Conservation (phyloP, 1,284 basidiomycete species). For the Fomitopsis palustris region DNA sequence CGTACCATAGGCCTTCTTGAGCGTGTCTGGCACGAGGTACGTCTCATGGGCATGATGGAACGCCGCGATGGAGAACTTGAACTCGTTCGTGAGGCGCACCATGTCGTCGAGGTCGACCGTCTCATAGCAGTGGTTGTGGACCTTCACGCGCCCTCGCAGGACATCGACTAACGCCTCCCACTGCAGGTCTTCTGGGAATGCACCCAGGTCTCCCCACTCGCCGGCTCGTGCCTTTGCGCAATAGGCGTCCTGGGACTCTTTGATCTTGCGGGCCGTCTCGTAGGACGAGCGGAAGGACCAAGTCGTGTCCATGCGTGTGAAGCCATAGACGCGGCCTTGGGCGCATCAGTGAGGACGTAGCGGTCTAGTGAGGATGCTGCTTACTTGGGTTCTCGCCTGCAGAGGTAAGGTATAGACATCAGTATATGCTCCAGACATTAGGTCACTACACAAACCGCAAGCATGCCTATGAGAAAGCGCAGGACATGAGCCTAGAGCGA, state of each 20-base stretch:
- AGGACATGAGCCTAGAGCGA: background rate
- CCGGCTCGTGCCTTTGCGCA: constrained; percentile 52
- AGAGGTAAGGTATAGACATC: background rate
- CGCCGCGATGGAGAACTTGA: constrained; percentile 77
- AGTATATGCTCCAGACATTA: background rate
- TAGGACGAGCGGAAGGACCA: constrained; percentile 50
- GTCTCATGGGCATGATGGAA: constrained; percentile 90
- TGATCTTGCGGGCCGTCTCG: constrained; percentile 63
- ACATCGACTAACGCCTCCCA: constrained; percentile 85
- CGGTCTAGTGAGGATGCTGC: background rate
- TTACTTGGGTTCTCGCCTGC: constrained; percentile 33
- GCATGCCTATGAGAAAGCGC: constrained; percentile 28
- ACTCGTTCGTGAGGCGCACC: constrained; percentile 70
- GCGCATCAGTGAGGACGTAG: background rate
- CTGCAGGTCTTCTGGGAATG: constrained; percentile 74
- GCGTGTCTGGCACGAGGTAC: constrained; percentile 77
- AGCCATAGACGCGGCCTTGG: constrained; percentile 30
- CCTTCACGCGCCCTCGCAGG: constrained; percentile 71
- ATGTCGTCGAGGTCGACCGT: constrained; percentile 44
- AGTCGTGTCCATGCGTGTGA: constrained; percentile 42
- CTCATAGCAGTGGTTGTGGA: constrained; percentile 71
- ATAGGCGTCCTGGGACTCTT: constrained; percentile 68
- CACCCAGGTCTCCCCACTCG: constrained; percentile 52
- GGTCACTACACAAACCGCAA: constrained; percentile 25
- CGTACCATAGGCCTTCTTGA: constrained; percentile 64